Evolutionary conservation across 1,139 yeast genomes (phyloP).

Genomic region (Saccharomyces hybrid): DNA sequence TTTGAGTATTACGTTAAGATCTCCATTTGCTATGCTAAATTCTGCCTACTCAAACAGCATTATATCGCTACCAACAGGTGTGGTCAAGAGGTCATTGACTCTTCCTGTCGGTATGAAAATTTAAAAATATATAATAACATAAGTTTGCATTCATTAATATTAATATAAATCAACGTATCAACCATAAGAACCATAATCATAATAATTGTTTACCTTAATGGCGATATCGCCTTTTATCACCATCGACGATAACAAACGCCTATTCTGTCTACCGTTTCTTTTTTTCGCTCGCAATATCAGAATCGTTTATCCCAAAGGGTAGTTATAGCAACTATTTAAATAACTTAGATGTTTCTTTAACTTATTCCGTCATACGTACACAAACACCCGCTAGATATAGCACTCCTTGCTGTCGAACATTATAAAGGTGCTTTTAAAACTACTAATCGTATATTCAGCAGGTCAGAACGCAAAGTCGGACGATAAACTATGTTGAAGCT

Average conservation of each 20-base stretch:
- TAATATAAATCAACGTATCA: neutral
- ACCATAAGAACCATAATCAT: neutral
- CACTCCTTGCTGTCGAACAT: neutral
- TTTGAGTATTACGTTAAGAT: conserved; percentile 7
- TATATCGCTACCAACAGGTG: conserved; percentile 12
- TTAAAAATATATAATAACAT: conserved; percentile 6
- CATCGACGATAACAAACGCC: neutral
- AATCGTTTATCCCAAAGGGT: neutral
- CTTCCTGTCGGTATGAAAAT: conserved; percentile 28
- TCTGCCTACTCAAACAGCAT: conserved; percentile 9
- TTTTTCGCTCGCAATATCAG: neutral
- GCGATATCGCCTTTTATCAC: neutral
- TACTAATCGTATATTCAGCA: neutral
- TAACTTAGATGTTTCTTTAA: neutral
- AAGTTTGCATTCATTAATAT: neutral
- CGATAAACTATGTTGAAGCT: neutral
- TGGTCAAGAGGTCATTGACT: conserved; percentile 26
- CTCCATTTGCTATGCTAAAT: conserved; percentile 7
- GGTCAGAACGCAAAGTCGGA: neutral
- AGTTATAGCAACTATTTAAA: neutral
- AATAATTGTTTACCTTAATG: neutral
- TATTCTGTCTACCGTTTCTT: neutral
- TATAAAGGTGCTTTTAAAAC: neutral
- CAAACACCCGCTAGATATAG: neutral
- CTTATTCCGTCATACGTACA: neutral